Conservation (phyloP, 2,329 filamentous ascomycete species). For the Waltergamsia citrina region DNA sequence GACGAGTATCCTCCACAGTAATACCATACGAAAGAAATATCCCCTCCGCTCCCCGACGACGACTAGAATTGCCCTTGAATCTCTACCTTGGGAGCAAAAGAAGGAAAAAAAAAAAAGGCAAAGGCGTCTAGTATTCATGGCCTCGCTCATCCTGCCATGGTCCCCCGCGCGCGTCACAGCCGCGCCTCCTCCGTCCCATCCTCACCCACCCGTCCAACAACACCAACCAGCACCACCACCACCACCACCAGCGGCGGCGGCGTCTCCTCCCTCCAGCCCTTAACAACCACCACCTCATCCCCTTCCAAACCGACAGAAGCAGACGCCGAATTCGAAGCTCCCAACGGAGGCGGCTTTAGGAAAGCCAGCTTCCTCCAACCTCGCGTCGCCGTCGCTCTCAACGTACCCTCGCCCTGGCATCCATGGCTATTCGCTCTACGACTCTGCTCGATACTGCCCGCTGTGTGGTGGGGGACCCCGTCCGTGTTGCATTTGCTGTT, state of each 20-base stretch:
- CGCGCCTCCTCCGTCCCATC: conserved; percentile 6
- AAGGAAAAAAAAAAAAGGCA: too few species aligned
- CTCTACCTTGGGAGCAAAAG: too few species aligned
- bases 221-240: neutral
- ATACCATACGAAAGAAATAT: too few species aligned
- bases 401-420: conserved; percentile 65
- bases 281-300: neutral
- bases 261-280: neutral
- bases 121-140: neutral
- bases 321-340: too few species aligned
- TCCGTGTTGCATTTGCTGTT: conserved; percentile 60
- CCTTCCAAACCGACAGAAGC: neutral
- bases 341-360: neutral
- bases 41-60: too few species aligned
- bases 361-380: conserved; percentile 51
- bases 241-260: neutral
- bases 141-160: neutral
- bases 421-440: conserved; percentile 63
- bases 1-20: neutral
- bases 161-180: neutral
- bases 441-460: conserved; percentile 61
- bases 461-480: conserved; percentile 62
- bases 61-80: too few species aligned
- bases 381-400: conserved; percentile 68
- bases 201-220: conserved; percentile 1